These are phyloP conservation scores for Acer campestre DNA, from an alignment of 345 rosid genomes.

Conservation along the genomic window DNA sequence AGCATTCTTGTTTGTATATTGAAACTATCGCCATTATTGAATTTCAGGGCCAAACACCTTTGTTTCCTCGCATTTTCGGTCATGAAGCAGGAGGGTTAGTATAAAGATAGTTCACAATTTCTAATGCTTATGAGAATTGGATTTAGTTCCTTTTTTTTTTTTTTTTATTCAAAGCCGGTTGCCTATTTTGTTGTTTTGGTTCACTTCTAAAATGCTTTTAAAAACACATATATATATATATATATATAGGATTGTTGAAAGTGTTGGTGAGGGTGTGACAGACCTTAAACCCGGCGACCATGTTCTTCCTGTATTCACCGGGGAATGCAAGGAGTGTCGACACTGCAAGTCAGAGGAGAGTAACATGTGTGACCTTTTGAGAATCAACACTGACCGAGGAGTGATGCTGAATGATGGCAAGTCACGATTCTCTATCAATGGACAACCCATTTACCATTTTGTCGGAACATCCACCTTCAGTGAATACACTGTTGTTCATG, in stretches of 20 bases:
- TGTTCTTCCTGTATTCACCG: constrained; percentile 43
- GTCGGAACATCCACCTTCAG: constrained; percentile 48
- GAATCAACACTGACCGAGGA: constrained; percentile 41
- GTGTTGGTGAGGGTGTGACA: constrained; percentile 39
- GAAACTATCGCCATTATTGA: background rate
- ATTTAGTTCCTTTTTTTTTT: background rate
- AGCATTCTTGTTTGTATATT: background rate
- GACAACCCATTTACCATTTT: constrained; percentile 42
- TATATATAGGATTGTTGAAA: constrained; percentile 33
- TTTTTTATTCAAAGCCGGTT: background rate
- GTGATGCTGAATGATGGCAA: constrained; percentile 38
- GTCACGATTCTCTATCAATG: constrained; percentile 38
- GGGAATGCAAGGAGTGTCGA: constrained; percentile 36
- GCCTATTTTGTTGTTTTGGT: background rate
- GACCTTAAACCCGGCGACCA: constrained; percentile 35
- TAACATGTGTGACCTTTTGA: constrained; percentile 37
- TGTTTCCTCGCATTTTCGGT: constrained; percentile 45
- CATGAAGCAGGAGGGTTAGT: constrained; percentile 48
- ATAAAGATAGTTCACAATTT: background rate
- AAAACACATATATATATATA: too few species aligned
- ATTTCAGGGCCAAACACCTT: constrained; percentile 42
- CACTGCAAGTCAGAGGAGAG: constrained; percentile 39
- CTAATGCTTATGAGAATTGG: background rate
- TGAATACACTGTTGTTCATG: constrained; percentile 44
- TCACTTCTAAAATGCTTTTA: background rate